Evolutionary conservation across 495 filamentous ascomycete species (phyloP).

Genomic region (Aspergillus incahuasiensis): DNA sequence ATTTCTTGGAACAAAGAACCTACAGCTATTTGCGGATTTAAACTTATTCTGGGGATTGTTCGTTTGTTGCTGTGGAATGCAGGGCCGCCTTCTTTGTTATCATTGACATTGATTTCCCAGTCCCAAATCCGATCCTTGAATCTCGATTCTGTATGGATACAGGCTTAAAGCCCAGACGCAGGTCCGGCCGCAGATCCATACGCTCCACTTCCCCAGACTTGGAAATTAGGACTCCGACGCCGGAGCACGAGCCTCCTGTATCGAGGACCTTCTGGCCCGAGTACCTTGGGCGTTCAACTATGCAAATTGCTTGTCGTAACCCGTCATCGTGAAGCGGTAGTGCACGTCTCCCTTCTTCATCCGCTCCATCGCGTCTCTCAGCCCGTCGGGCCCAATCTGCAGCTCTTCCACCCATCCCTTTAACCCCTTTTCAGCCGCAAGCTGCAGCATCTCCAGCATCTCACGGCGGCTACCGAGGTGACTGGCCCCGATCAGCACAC

Average conservation of each 20-base stretch:
- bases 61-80: no score
- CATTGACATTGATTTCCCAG: not conserved
- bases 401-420: conserved; percentile 79
- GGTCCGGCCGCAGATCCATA: not conserved
- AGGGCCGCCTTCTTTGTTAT: not conserved
- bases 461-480: conserved; percentile 79
- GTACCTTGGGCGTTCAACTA: not conserved
- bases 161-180: not conserved
- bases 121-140: not conserved
- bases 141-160: not conserved
- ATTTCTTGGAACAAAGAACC: no score
- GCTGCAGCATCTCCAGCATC: conserved; percentile 76
- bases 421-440: conserved; percentile 76
- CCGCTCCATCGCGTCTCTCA: conserved; percentile 60
- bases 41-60: not conserved
- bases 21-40: not conserved
- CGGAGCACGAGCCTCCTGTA: not conserved
- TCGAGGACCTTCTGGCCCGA: not conserved
- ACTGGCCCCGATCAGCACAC: conserved; percentile 73
- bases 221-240: not conserved
- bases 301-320: conserved; percentile 60
- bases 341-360: conserved; percentile 68
- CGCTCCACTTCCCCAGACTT: conserved; percentile 11
- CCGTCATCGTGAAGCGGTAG: conserved; percentile 62
- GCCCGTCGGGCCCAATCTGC: conserved; percentile 62